Evolutionary conservation across 78 protist genomes (phyloP), one percentile per base, ranked within the genome.

Genomic region (Diacronema lutheri): DNA sequence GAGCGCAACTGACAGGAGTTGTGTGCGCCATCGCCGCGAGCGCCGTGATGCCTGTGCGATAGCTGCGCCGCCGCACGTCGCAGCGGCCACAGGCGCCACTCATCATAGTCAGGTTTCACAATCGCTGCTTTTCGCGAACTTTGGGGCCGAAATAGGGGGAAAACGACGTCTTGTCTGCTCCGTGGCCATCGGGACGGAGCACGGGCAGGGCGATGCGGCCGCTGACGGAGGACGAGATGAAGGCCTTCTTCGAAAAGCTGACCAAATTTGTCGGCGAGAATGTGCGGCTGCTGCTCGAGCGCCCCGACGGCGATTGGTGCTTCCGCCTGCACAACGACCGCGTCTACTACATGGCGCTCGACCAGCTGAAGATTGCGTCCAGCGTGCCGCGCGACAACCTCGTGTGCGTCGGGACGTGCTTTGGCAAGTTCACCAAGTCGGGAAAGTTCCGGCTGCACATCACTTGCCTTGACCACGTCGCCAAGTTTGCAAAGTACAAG

Each of bases 171-270:
- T 44, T 44, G 50, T 3, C 50, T 44, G 50, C 16, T 7, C 50
- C 50, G 50, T 44, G 50, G 50, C 50, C 7, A n/a, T n/a, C n/a
- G n/a, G n/a, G n/a, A n/a, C n/a, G n/a, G n/a, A n/a, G n/a, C n/a
- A n/a, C n/a, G n/a, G n/a, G n/a, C n/a, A n/a, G n/a, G n/a, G 50
- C 50, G 50, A 44, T 97, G 99, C 86, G 99, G 69, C 97, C 98
- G 0, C 81, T 98, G 57, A 96, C 99, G 1, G 98, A 98, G 31
- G 99, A 97, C 33, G 99, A 98, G 91, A 94, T 98, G 26, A 94
- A 93, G 80, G 66, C 58, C 35, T 84, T 98, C 61, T 97, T 98
- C 85, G 98, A 95, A 85, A 98, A 98, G 90, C 93, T 98, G 6
- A 57, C 94, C 68, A 95, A 95, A 74, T 98, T 90, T 92, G 96